A percentile compares a stretch with the other conserved stretches of the same genome.
These are phyloP conservation scores for Iberis amara DNA, from an alignment of 441 rosid species.

Conservation along the genomic window DNA sequence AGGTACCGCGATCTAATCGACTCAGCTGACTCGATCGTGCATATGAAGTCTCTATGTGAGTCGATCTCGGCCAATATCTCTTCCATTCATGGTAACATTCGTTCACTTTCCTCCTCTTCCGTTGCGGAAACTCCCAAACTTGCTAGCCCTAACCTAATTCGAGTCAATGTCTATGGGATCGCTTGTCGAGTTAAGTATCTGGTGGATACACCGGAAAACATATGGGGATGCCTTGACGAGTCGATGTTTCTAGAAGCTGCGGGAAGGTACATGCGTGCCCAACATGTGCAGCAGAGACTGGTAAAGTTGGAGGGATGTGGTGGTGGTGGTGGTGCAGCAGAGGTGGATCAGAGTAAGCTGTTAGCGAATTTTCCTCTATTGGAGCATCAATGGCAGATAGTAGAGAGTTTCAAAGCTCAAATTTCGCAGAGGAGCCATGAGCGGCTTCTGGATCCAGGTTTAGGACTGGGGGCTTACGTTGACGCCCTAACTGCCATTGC, in stretches of 20 bases:
- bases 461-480: constrained; percentile 56
- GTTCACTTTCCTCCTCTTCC: constrained; percentile 57
- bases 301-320: constrained; percentile 27
- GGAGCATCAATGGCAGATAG: constrained; percentile 98
- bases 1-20: constrained; percentile 89
- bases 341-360: constrained; percentile 46
- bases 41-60: constrained; percentile 75
- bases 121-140: constrained; percentile 49
- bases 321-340: constrained; percentile 23
- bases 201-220: constrained; percentile 95
- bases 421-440: constrained; percentile 90
- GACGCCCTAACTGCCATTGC: constrained; percentile 88
- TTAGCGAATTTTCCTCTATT: constrained; percentile 73
- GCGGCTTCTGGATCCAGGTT: constrained; percentile 66
- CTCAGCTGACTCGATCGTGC: constrained; percentile 87
- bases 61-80: constrained; percentile 62
- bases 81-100: constrained; percentile 52
- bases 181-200: constrained; percentile 92
- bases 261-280: constrained; percentile 75
- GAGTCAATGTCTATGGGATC: constrained; percentile 56
- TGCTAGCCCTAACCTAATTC: constrained; percentile 31
- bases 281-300: constrained; percentile 65
- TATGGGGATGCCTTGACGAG: constrained; percentile 97
- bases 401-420: constrained; percentile 90
- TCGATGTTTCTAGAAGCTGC: constrained; percentile 92